These are phyloP conservation scores for Chytridiales sp. DNA, from an alignment of 371 early-diverging fungal genomes.

Conservation along the genomic window DNA sequence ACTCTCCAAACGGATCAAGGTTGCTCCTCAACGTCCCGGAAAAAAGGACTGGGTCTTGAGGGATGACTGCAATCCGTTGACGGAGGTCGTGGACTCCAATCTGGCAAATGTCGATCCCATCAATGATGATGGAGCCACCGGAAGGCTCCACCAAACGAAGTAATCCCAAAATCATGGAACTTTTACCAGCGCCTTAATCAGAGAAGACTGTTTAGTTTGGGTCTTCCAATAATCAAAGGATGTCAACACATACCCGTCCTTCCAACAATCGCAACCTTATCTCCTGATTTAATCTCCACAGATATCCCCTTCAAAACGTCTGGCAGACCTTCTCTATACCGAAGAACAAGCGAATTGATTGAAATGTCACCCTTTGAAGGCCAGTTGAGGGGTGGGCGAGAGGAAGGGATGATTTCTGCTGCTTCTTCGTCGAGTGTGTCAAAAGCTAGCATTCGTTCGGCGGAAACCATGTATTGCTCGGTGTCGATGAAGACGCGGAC, in stretches of 20 bases:
- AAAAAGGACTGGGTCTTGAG: conserved; percentile 28
- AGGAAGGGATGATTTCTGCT: neutral
- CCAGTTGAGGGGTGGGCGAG: conserved; percentile 14
- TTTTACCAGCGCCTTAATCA: conserved; percentile 30
- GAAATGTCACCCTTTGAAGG: conserved; percentile 40
- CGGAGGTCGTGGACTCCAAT: conserved; percentile 27
- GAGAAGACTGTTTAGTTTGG: conserved; percentile 48
- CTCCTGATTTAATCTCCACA: conserved; percentile 46
- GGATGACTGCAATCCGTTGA: conserved; percentile 27
- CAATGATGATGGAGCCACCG: conserved; percentile 46
- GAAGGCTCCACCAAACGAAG: conserved; percentile 87
- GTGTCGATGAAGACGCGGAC: conserved; percentile 14
- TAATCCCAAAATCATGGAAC: conserved; percentile 60
- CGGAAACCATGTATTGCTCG: conserved; percentile 26
- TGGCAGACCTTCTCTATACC: conserved; percentile 59
- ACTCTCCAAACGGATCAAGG: conserved; percentile 26
- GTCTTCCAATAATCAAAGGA: conserved; percentile 65
- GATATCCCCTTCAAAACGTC: conserved; percentile 60
- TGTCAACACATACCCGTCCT: conserved; percentile 54
- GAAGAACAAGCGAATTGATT: conserved; percentile 53
- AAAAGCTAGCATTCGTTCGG: conserved; percentile 22
- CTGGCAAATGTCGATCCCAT: conserved; percentile 27
- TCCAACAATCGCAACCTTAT: conserved; percentile 65
- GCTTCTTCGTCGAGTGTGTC: conserved; percentile 9
- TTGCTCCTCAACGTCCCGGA: conserved; percentile 28